Percentiles rank a stretch among this genome's conserved stretches.
Evolutionary conservation across 2,329 filamentous ascomycete genomes (phyloP).

Genomic region (Kalmusia sp.): DNA sequence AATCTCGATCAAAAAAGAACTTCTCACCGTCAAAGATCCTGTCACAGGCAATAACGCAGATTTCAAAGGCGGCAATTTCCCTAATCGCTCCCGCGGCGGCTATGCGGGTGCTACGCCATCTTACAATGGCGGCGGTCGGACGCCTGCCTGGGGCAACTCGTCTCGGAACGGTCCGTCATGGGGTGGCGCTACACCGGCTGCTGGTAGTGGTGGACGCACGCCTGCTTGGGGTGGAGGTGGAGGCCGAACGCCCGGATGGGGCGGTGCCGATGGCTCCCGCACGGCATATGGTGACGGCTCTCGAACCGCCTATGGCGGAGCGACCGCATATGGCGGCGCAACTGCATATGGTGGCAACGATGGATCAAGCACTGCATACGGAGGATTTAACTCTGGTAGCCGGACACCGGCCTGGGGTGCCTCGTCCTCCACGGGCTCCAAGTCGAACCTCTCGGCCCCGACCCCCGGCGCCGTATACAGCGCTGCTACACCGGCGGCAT

Average conservation of each 20-base stretch:
- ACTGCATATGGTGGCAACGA: conserved; percentile 57
- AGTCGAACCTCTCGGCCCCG: conserved; percentile 38
- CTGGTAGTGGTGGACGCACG: conserved; percentile 41
- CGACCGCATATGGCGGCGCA: conserved; percentile 60
- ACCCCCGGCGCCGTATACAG: conserved; percentile 40
- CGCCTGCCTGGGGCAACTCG: conserved; percentile 42
- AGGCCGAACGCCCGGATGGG: conserved; percentile 55
- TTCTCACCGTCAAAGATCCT: conserved; percentile 83
- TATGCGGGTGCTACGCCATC: conserved; percentile 44
- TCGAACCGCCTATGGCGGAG: conserved; percentile 51
- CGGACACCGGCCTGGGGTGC: conserved; percentile 62
- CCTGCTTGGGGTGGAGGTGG: conserved; percentile 54
- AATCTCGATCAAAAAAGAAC: conserved; percentile 81
- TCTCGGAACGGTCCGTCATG: conserved; percentile 60
- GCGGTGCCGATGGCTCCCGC: conserved; percentile 52
- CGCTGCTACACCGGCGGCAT: conserved; percentile 45
- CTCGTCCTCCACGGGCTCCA: conserved; percentile 49
- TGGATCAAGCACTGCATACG: conserved; percentile 52
- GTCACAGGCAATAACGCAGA: conserved; percentile 81
- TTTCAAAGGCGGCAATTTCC: conserved; percentile 56
- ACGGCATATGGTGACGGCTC: conserved; percentile 45
- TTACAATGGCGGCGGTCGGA: conserved; percentile 44
- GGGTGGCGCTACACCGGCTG: conserved; percentile 50
- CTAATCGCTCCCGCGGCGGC: conserved; percentile 45
- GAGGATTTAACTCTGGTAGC: conserved; percentile 61